These are phyloP conservation scores for Daldinia sp. DNA, from an alignment of 2,329 filamentous ascomycete genomes.

Conservation along the genomic window DNA sequence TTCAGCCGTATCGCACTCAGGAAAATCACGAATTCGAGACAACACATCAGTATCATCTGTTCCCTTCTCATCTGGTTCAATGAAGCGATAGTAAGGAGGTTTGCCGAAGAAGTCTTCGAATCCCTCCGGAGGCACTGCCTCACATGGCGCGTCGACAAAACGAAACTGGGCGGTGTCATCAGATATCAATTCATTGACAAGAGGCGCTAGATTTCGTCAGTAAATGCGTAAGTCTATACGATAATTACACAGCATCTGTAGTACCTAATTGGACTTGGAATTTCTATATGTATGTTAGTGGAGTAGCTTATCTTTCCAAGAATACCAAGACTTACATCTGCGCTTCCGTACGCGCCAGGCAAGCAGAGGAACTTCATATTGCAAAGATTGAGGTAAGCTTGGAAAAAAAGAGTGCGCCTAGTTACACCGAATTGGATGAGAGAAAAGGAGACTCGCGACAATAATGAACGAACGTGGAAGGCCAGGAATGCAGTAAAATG, in stretches of 20 bases:
- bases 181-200: constrained; percentile 57
- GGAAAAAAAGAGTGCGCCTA: constrained; percentile 17
- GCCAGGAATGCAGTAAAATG: constrained; percentile 24
- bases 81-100: constrained; percentile 64
- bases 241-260: constrained; percentile 20
- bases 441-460: constrained; percentile 14
- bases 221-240: constrained; percentile 4
- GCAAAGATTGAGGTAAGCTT: constrained; percentile 31
- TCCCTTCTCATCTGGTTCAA: constrained; percentile 57
- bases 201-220: constrained; percentile 51
- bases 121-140: constrained; percentile 59
- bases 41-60: constrained; percentile 56
- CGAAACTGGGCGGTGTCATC: constrained; percentile 58
- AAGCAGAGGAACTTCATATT: constrained; percentile 66
- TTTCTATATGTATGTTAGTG: constrained; percentile 52
- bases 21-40: constrained; percentile 62
- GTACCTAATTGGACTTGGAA: constrained; percentile 63
- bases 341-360: constrained; percentile 65
- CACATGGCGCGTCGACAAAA: constrained; percentile 61
- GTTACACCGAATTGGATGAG: constrained; percentile 20
- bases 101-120: constrained; percentile 66
- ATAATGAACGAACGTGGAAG: constrained; percentile 29
- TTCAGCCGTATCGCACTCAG: constrained; percentile 60
- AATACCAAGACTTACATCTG: constrained; percentile 46
- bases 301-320: constrained; percentile 1